A percentile compares a stretch with the other conserved stretches of the same genome.
phyloP scores from a whole-genome alignment of 192 early-diverging fungal genomes.

The Coemansia sp. region DNA sequence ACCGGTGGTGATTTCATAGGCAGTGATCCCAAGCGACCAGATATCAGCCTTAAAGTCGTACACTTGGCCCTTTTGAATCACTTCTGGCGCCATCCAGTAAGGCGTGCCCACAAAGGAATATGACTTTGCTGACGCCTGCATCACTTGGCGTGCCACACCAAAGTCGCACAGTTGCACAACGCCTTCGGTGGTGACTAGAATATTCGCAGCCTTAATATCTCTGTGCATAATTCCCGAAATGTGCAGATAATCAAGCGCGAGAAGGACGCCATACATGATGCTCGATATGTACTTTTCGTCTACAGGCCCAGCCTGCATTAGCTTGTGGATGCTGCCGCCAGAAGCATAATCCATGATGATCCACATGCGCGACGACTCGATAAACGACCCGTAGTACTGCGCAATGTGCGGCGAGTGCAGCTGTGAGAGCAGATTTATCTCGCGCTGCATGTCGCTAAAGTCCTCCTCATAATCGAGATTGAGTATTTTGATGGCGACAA shows the following conservation, averaged over 20 bases:
- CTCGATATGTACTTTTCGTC: slow-evolving; percentile 90
- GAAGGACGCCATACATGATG: slow-evolving; percentile 85
- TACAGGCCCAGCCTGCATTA: slow-evolving; percentile 79
- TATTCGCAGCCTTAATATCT: slow-evolving; percentile 98
- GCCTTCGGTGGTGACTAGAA: slow-evolving; percentile 86
- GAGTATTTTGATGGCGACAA: slow-evolving; percentile 96
- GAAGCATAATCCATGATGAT: slow-evolving; percentile 98
- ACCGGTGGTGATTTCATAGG: slow-evolving; percentile 95
- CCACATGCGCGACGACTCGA: slow-evolving; percentile 94
- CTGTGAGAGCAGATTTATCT: slow-evolving; percentile 89
- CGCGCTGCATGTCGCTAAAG: slow-evolving; percentile 91
- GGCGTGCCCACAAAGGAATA: slow-evolving; percentile 97
- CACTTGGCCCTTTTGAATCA: slow-evolving; percentile 75
- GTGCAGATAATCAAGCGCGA: slow-evolving; percentile 91
- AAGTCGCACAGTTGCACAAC: slow-evolving; percentile 95
- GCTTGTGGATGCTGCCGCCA: slow-evolving; percentile 80
- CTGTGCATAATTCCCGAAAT: slow-evolving; percentile 94
- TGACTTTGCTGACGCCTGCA: slow-evolving; percentile 67
- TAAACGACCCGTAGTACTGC: slow-evolving; percentile 86
- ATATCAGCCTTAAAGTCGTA: slow-evolving; percentile 99
- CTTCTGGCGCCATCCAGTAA: slow-evolving; percentile 90
- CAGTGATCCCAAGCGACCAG: slow-evolving; percentile 98
- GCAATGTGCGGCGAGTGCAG: slow-evolving; percentile 89
- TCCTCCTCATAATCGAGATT: slow-evolving; percentile 97
- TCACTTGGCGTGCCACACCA: slow-evolving; percentile 88